Evolutionary conservation across 257 asterid species (phyloP).

Genomic region (Nicotiana tomentosiformis): DNA sequence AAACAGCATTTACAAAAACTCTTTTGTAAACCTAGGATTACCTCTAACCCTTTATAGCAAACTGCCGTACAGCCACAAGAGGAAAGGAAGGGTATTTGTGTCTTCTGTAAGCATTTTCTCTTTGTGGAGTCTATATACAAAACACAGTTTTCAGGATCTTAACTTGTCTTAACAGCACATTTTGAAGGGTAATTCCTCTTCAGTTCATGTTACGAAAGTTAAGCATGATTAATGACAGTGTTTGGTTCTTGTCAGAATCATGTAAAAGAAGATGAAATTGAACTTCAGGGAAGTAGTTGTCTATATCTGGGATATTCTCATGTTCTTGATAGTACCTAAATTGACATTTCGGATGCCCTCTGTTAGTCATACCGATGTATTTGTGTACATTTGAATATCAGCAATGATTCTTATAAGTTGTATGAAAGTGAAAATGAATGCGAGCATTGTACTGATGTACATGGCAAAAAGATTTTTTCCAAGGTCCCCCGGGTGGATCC

Average conservation of each 20-base stretch:
- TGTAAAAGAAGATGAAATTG: not conserved
- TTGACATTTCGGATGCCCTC: not conserved
- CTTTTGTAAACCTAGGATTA: too few species aligned
- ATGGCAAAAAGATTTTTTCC: too few species aligned
- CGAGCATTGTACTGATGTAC: too few species aligned
- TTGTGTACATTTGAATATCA: not conserved
- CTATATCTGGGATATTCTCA: not conserved
- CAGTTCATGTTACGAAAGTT: not conserved
- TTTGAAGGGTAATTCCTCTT: slow-evolving; percentile 1
- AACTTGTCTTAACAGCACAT: slow-evolving; percentile 5
- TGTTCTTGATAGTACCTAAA: not conserved
- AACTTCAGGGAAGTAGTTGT: not conserved
- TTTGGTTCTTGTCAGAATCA: not conserved
- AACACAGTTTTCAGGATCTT: slow-evolving; percentile 11
- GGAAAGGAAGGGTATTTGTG: slow-evolving; percentile 47
- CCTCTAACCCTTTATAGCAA: not conserved
- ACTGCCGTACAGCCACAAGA: slow-evolving; percentile 58
- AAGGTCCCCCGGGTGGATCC: too few species aligned
- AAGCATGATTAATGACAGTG: not conserved
- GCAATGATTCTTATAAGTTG: not conserved
- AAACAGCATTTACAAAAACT: too few species aligned
- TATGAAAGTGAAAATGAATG: too few species aligned
- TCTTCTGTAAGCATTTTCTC: slow-evolving; percentile 10
- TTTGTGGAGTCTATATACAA: slow-evolving; percentile 17
- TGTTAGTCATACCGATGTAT: not conserved